Percentiles rank a stretch among this genome's conserved stretches.
These are phyloP conservation scores for Flueggea neowawraea DNA, from an alignment of 441 rosid genomes.

Conservation along the genomic window DNA sequence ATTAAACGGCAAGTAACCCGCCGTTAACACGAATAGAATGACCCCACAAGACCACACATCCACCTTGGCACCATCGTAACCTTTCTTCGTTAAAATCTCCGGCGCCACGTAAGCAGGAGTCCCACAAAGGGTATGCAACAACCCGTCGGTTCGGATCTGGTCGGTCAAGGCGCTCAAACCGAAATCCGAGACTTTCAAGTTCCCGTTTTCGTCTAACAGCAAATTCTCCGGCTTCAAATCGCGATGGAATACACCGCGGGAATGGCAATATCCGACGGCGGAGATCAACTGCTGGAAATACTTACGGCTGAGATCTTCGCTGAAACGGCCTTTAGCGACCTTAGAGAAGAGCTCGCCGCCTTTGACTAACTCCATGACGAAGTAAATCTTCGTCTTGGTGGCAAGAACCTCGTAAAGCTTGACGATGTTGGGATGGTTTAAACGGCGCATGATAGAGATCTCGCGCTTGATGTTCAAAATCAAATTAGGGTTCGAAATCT, in stretches of 20 bases:
- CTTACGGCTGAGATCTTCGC: conserved; percentile 38
- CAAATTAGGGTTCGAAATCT: conserved; percentile 30
- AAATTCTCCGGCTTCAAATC: conserved; percentile 1
- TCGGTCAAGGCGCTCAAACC: not conserved
- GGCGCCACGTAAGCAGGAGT: conserved; percentile 7
- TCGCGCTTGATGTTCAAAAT: conserved; percentile 74
- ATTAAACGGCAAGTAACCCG: conserved; percentile 11
- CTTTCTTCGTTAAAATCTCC: conserved; percentile 8
- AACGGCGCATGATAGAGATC: conserved; percentile 76
- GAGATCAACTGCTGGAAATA: not conserved
- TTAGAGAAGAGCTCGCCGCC: not conserved
- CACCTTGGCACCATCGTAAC: conserved; percentile 14
- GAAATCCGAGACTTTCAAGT: conserved; percentile 5
- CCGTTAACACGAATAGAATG: not conserved
- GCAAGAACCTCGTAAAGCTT: not conserved
- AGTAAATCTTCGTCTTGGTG: not conserved
- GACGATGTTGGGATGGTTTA: not conserved
- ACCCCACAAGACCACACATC: conserved; percentile 15
- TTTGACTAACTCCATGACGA: not conserved
- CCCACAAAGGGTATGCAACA: conserved; percentile 3
- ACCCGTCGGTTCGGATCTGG: not conserved
- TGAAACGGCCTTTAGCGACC: conserved; percentile 6
- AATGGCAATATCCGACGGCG: not conserved
- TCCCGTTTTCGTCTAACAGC: not conserved
- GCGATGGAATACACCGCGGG: not conserved